A percentile compares a stretch with the other conserved stretches of the same genome.
Evolutionary conservation across 768 basidiomycete species (phyloP).

Genomic region (Xerocomus potaroensis): DNA sequence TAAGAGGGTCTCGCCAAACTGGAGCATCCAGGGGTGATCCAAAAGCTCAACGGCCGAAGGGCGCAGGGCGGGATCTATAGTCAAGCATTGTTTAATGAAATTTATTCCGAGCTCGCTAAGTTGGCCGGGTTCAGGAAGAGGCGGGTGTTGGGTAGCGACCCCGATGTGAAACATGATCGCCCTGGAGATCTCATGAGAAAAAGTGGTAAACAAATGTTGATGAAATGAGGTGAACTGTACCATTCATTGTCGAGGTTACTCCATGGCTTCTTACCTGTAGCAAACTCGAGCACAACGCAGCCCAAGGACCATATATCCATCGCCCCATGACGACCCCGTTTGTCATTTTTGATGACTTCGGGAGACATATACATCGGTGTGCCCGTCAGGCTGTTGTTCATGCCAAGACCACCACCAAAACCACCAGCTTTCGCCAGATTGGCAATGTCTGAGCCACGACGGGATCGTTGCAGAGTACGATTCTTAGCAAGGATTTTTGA

Average conservation of each 20-base stretch:
- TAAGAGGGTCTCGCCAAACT: slow-evolving; percentile 67
- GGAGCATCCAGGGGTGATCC: slow-evolving; percentile 86
- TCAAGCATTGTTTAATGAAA: slow-evolving; percentile 91
- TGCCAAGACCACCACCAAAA: slow-evolving; percentile 38
- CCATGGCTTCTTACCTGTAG: slow-evolving; percentile 97
- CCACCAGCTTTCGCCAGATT: slow-evolving; percentile 33
- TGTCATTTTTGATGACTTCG: slow-evolving; percentile 95
- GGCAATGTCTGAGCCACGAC: slow-evolving; percentile 48
- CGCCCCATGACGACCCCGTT: slow-evolving; percentile 81
- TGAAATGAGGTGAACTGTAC: slow-evolving; percentile 44
- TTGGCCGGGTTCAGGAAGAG: slow-evolving; percentile 87
- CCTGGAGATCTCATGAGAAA: slow-evolving; percentile 43
- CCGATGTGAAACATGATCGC: slow-evolving; percentile 99
- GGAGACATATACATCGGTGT: slow-evolving; percentile 99
- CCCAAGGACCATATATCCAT: slow-evolving; percentile 99
- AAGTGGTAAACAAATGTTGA: background rate
- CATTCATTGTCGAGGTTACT: slow-evolving; percentile 99
- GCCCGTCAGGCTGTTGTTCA: slow-evolving; percentile 87
- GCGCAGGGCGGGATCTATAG: slow-evolving; percentile 76
- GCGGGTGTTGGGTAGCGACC: slow-evolving; percentile 93
- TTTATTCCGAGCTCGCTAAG: slow-evolving; percentile 85
- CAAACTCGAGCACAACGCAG: slow-evolving; percentile 95
- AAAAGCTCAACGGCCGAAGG: slow-evolving; percentile 84
- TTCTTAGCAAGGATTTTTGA: slow-evolving; percentile 94
- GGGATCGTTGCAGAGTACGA: slow-evolving; percentile 70